Conservation (phyloP, 352 stramenopile genomes). For the Phytophthora cryptogea region DNA sequence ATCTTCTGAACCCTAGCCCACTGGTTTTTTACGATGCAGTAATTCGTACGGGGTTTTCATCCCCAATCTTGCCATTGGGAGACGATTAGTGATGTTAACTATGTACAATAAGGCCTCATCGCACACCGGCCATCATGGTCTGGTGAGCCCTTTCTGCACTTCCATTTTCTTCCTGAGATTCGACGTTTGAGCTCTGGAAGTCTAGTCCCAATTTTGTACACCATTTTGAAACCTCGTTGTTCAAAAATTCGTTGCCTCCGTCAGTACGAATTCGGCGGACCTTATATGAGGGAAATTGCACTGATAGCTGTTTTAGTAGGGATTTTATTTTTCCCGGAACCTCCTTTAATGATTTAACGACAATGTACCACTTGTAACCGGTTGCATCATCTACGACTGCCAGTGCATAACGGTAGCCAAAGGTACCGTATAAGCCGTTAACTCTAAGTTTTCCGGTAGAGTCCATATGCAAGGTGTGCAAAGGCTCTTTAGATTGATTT, state of each 20-base stretch:
- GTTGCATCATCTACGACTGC: slow-evolving; percentile 3
- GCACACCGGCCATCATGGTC: background rate
- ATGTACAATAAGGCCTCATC: slow-evolving; percentile 8
- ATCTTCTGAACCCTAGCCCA: background rate
- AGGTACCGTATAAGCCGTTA: slow-evolving; percentile 2
- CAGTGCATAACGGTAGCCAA: slow-evolving; percentile 5
- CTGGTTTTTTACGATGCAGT: background rate
- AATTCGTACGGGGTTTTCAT: slow-evolving; percentile 12
- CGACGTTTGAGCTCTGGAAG: slow-evolving; percentile 5
- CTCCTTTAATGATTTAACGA: slow-evolving; percentile 7
- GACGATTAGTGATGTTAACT: slow-evolving; percentile 3
- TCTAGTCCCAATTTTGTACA: background rate
- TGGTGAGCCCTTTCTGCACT: slow-evolving; percentile 5
- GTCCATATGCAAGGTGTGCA: slow-evolving; percentile 14
- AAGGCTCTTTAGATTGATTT: slow-evolving; percentile 3
- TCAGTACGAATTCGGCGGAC: slow-evolving; percentile 2
- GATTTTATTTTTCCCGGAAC: slow-evolving; percentile 7
- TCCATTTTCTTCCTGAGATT: slow-evolving; percentile 11
- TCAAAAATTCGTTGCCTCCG: slow-evolving; percentile 1
- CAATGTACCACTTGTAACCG: slow-evolving; percentile 11
- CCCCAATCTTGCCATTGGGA: slow-evolving; percentile 6
- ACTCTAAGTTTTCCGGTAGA: slow-evolving; percentile 2
- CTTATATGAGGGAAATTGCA: slow-evolving; percentile 7
- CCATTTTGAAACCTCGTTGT: slow-evolving; percentile 5
- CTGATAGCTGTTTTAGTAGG: slow-evolving; percentile 6